These are phyloP conservation scores for Ocimum tenuiflorum DNA, from an alignment of 257 asterid genomes.

Conservation along the genomic window DNA sequence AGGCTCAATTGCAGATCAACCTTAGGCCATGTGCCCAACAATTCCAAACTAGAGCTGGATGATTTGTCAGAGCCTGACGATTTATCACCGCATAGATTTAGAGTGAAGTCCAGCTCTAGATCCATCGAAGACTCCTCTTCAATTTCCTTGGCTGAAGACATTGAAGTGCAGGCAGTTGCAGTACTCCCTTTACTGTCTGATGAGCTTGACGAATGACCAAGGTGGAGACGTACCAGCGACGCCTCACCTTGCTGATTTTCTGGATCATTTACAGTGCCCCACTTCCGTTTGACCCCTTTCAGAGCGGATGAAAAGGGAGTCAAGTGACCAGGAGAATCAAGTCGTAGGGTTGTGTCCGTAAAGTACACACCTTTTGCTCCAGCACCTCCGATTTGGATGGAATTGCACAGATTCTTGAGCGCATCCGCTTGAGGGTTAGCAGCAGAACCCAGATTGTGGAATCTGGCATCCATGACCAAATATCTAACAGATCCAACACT, in stretches of 20 bases:
- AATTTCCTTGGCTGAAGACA: slow-evolving; percentile 75
- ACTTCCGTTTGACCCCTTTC: slow-evolving; percentile 70
- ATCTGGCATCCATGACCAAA: slow-evolving; percentile 73
- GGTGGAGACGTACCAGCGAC: slow-evolving; percentile 50
- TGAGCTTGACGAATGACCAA: slow-evolving; percentile 86
- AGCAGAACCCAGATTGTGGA: slow-evolving; percentile 57
- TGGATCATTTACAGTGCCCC: slow-evolving; percentile 43
- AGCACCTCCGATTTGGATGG: slow-evolving; percentile 41
- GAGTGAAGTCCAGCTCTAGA: slow-evolving; percentile 77
- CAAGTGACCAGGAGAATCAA: slow-evolving; percentile 52
- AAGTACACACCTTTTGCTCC: slow-evolving; percentile 34
- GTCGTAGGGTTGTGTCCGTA: slow-evolving; percentile 74
- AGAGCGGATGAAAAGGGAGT: slow-evolving; percentile 30
- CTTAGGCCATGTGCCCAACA: slow-evolving; percentile 35
- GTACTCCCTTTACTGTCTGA: slow-evolving; percentile 94
- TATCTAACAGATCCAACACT: slow-evolving; percentile 30
- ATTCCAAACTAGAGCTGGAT: slow-evolving; percentile 30
- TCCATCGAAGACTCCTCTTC: slow-evolving; percentile 87
- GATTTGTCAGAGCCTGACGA: slow-evolving; percentile 38
- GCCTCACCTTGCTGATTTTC: slow-evolving; percentile 30
- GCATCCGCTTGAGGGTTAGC: slow-evolving; percentile 55
- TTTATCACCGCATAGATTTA: slow-evolving; percentile 72
- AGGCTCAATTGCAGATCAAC: slow-evolving; percentile 80
- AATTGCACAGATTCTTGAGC: slow-evolving; percentile 54
- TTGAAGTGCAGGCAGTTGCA: slow-evolving; percentile 76